These are phyloP conservation scores for Saccharomycopsis babjevae DNA, from an alignment of 805 yeast genomes.

Conservation along the genomic window DNA sequence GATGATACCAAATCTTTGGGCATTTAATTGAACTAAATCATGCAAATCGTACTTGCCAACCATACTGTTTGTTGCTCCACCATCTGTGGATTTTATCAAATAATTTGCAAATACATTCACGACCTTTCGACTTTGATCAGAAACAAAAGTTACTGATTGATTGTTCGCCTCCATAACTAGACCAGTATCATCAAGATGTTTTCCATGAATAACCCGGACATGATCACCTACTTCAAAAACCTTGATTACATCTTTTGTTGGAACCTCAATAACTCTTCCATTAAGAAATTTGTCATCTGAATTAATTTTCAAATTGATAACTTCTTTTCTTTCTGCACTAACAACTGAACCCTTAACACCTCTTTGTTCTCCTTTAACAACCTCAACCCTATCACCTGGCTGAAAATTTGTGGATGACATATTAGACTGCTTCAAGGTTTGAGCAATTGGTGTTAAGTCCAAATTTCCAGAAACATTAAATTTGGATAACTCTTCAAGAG, in stretches of 20 bases:
- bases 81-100: conserved; percentile 80
- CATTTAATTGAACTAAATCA: conserved; percentile 80
- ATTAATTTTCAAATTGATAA: conserved; percentile 41
- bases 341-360: conserved; percentile 80
- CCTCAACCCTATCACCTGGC: conserved; percentile 90
- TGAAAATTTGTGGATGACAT: conserved; percentile 57
- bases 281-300: conserved; percentile 31
- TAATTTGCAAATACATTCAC: conserved; percentile 89
- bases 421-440: conserved; percentile 61
- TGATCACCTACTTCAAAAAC: conserved; percentile 88
- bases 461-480: conserved; percentile 78
- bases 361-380: conserved; percentile 86
- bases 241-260: conserved; percentile 72
- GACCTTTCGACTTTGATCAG: conserved; percentile 83
- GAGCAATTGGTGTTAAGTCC: conserved; percentile 79
- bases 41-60: conserved; percentile 75
- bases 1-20: conserved; percentile 80
- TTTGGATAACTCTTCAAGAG: conserved; percentile 76
- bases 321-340: conserved; percentile 36
- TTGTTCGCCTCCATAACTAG: conserved; percentile 73
- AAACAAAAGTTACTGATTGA: conserved; percentile 80
- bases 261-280: conserved; percentile 66
- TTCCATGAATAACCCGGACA: conserved; percentile 85
- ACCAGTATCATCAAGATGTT: conserved; percentile 89
- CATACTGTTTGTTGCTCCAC: conserved; percentile 56